A percentile compares a stretch with the other conserved stretches of the same genome.
Conservation (phyloP, 75 land plant genomes). For the Ceratopteris richardii region DNA sequence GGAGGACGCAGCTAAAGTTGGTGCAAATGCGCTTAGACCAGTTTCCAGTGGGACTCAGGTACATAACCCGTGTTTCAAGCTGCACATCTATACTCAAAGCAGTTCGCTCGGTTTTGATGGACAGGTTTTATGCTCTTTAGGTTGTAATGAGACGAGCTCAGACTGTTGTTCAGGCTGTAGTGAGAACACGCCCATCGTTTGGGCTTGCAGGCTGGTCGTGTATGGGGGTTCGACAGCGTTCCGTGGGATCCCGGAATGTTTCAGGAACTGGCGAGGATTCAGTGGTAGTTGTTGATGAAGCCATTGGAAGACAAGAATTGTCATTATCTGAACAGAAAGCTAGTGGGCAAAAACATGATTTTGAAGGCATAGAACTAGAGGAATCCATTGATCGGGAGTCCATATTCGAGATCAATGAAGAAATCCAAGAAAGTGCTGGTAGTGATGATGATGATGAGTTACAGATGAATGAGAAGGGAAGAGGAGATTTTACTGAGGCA, state of each 20-base stretch:
- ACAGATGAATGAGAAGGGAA: conserved; percentile 13
- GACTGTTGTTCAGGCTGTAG: conserved; percentile 82
- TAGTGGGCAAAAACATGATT: background rate
- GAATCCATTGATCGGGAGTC: no score
- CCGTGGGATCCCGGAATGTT: conserved; percentile 8
- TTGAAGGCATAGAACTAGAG: no score
- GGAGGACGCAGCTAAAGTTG: conserved; percentile 53
- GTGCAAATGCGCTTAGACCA: conserved; percentile 70
- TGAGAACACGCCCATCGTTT: conserved; percentile 55
- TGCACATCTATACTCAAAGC: background rate
- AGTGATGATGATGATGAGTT: conserved; percentile 38
- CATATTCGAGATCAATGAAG: no score
- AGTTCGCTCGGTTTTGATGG: no score
- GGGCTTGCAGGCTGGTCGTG: conserved; percentile 72
- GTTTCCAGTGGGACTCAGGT: conserved; percentile 94
- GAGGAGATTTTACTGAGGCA: conserved; percentile 51
- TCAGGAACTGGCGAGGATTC: background rate
- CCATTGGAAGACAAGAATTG: no score
- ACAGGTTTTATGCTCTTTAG: no score
- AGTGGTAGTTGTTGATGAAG: no score
- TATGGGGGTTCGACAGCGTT: conserved; percentile 78
- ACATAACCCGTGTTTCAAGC: background rate
- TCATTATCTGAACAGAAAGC: background rate
- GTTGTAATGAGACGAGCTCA: conserved; percentile 86
- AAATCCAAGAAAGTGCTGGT: conserved; percentile 20